Base-by-base conservation (phyloP, 2,329 filamentous ascomycete genomes). In the Diaporthe vexans region DNA sequence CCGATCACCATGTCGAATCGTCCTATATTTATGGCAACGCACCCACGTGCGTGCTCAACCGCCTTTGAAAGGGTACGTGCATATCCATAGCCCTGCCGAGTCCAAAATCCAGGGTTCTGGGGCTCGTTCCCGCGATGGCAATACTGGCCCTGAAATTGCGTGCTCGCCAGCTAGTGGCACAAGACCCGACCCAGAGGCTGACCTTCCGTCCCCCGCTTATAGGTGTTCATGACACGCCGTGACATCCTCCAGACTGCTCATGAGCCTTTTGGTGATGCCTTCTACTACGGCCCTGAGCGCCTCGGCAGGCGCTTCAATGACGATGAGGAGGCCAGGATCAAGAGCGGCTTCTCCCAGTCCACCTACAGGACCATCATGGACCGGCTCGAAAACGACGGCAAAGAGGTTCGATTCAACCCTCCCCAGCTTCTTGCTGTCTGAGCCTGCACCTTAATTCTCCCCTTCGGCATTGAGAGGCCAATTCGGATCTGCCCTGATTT, bases 171-270 rank as follows among this genome's bases (percentile, higher is more conserved):
- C 7, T 67, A 52, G 63, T 68, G 67, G 61, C 56, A 51, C 56
- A 37, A 33, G 10, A 43, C 48, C 71, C 58, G 37, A 63, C 40
- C 17, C 46, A n/a, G 15, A 9, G 17, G 48, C 59, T 29, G 29
- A 57, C 33, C 43, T 70, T 54, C 63, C 51, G 17, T 63, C 54
- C n/a, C 33, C 48, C 26, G 8, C 78, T 40, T 46, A 40, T 21
- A 97, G 94, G 95, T 98, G 77, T 98, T 99, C 84, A 98, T 98
- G 96, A 98, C 95, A 79, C 93, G 95, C 78, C 90, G 91, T 79
- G 93, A 97, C 81, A 92, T 89, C 71, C 89, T 98, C 75, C 88
- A 93, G 79, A 97, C 94, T 82, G 88, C 97, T 79, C 97, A 98
- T 83, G 97, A 99, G 86, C 97, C 97, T 7, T 98, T 98, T 84